Conservation (phyloP, 2,329 filamentous ascomycete genomes). For the Atkinsonella hypoxylon region DNA sequence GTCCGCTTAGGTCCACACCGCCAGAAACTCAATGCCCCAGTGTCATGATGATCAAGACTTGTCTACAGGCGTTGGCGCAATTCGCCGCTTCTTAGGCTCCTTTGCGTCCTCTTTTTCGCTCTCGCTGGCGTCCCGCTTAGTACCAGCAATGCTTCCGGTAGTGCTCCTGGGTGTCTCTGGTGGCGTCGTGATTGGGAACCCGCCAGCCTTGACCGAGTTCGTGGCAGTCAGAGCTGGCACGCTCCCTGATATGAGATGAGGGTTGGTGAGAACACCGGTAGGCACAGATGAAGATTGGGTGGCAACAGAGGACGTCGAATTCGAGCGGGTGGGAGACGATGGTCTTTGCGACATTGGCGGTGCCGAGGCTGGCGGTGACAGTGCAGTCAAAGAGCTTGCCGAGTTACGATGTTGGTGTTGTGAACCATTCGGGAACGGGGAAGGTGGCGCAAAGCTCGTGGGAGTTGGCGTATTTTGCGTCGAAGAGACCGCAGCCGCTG, state of each 20-base stretch:
- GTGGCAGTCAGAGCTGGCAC: conserved; percentile 67
- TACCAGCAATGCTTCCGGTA: conserved; percentile 23
- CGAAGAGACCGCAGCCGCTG: conserved; percentile 29
- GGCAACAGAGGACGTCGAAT: conserved; percentile 68
- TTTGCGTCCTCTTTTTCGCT: conserved; percentile 40
- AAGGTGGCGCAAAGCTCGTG: conserved; percentile 50
- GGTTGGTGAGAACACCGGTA: conserved; percentile 57
- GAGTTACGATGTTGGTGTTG: conserved; percentile 47
- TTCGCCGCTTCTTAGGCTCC: conserved; percentile 55
- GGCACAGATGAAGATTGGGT: conserved; percentile 44
- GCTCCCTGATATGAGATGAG: conserved; percentile 64
- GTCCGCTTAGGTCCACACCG: background rate
- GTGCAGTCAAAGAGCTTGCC: conserved; percentile 43
- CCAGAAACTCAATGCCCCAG: background rate
- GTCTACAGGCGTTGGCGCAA: conserved; percentile 52
- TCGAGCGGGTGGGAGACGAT: conserved; percentile 72
- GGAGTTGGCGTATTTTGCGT: conserved; percentile 57
- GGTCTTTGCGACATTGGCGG: conserved; percentile 54
- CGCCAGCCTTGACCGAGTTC: conserved; percentile 50
- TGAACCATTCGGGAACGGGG: conserved; percentile 37
- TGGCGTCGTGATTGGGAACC: conserved; percentile 72
- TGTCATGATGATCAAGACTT: background rate
- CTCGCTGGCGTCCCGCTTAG: conserved; percentile 46
- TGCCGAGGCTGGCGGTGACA: conserved; percentile 41
- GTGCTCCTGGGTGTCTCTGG: conserved; percentile 64